Percentiles rank a stretch among this genome's conserved stretches.
Evolutionary conservation across 495 filamentous ascomycete species (phyloP).

Genomic region (Xylaria castorea): DNA sequence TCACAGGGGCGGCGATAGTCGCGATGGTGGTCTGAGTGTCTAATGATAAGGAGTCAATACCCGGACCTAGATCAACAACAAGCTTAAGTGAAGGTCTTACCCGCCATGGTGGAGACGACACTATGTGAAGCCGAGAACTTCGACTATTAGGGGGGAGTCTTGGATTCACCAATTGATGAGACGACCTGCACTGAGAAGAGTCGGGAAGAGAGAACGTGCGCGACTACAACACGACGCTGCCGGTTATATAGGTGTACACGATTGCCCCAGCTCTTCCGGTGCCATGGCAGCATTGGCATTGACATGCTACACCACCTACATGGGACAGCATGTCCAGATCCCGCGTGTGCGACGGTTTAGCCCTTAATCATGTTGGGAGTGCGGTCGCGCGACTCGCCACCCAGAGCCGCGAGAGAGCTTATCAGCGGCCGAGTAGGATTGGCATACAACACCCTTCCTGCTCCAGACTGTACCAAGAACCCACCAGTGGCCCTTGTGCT

Average conservation of each 20-base stretch:
- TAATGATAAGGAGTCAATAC: slow-evolving; percentile 17
- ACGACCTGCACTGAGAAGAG: slow-evolving; percentile 16
- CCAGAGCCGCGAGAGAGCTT: slow-evolving; percentile 10
- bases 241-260: slow-evolving; percentile 18
- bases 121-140: slow-evolving; percentile 3
- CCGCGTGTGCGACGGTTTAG: neutral
- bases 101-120: slow-evolving; percentile 20
- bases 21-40: slow-evolving; percentile 37
- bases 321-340: slow-evolving; percentile 5
- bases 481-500: neutral
- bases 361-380: neutral
- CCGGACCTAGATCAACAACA: neutral
- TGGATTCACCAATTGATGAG: slow-evolving; percentile 9
- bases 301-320: slow-evolving; percentile 6
- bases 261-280: neutral
- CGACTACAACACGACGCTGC: slow-evolving; percentile 8
- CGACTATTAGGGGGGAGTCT: slow-evolving; percentile 1
- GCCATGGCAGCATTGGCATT: neutral
- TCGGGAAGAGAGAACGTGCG: neutral
- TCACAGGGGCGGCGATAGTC: slow-evolving; percentile 33
- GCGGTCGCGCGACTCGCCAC: slow-evolving; percentile 6
- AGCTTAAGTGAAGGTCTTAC: neutral
- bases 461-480: slow-evolving; percentile 6
- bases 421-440: slow-evolving; percentile 17
- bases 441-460: slow-evolving; percentile 22